A percentile compares a stretch with the other conserved stretches of the same genome.
These are phyloP conservation scores for Trametes villosa DNA, from an alignment of 768 basidiomycete genomes.

Conservation along the genomic window DNA sequence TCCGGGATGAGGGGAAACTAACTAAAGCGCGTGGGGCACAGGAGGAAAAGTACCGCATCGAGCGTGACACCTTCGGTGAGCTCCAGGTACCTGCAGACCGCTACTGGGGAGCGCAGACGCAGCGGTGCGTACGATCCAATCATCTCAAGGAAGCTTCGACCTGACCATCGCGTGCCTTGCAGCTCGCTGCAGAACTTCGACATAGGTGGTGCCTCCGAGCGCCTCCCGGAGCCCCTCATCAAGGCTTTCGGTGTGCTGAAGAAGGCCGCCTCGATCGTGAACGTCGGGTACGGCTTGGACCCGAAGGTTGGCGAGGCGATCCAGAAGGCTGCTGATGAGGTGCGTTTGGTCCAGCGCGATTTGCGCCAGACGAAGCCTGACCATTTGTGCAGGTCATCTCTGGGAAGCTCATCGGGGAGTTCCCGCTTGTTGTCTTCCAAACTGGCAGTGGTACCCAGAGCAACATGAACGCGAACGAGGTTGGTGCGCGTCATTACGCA, in stretches of 20 bases:
- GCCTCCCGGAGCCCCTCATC: conserved; percentile 93
- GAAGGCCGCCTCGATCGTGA: conserved; percentile 93
- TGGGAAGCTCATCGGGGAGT: conserved; percentile 92
- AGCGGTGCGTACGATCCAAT: conserved; percentile 57
- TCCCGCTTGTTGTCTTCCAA: conserved; percentile 98
- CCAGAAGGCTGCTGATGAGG: conserved; percentile 92
- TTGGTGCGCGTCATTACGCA: conserved; percentile 30
- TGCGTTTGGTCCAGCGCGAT: conserved; percentile 37
- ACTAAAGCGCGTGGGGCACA: conserved; percentile 20
- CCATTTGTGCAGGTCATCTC: conserved; percentile 79
- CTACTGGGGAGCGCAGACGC: conserved; percentile 99
- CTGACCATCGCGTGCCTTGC: conserved; percentile 5
- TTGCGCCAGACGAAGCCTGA: not conserved
- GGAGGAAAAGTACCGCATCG: conserved; percentile 68
- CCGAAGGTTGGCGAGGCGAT: conserved; percentile 87
- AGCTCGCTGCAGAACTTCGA: conserved; percentile 98
- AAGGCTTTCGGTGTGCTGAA: conserved; percentile 98
- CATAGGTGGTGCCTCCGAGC: conserved; percentile 93
- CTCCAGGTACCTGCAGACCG: conserved; percentile 84
- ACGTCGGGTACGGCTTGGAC: conserved; percentile 89
- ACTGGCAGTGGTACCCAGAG: conserved; percentile 98
- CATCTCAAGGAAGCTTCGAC: not conserved
- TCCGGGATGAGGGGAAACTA: not conserved
- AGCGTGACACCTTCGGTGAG: conserved; percentile 96
- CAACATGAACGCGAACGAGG: conserved; percentile 99